These are phyloP conservation scores for Ophiostoma tasmaniense DNA, from an alignment of 2,329 filamentous ascomycete genomes.

Conservation along the genomic window DNA sequence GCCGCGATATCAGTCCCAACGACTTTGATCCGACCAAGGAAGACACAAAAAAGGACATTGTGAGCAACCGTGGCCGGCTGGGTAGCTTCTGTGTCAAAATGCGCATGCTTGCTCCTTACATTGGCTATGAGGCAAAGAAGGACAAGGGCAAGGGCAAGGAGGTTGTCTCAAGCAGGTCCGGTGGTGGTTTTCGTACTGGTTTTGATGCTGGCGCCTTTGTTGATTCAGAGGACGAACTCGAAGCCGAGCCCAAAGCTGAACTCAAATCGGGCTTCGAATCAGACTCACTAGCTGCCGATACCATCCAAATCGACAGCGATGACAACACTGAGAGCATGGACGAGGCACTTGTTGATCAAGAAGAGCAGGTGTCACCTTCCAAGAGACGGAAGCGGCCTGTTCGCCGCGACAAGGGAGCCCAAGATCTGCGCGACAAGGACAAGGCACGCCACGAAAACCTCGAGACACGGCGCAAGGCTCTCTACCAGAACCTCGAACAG, in stretches of 20 bases:
- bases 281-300: background rate
- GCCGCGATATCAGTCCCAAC: slow-evolving; percentile 10
- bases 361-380: slow-evolving; percentile 18
- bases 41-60: slow-evolving; percentile 13
- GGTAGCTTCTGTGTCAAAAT: slow-evolving; percentile 22
- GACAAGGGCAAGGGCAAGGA: slow-evolving; percentile 3
- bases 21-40: slow-evolving; percentile 7
- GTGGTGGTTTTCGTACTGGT: background rate
- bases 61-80: slow-evolving; percentile 15
- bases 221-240: background rate
- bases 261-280: background rate
- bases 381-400: slow-evolving; percentile 31
- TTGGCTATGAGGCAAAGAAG: background rate
- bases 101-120: background rate
- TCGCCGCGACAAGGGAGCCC: slow-evolving; percentile 41
- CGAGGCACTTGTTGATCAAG: slow-evolving; percentile 1
- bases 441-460: slow-evolving; percentile 45
- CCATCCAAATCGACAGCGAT: background rate
- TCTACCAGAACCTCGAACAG: slow-evolving; percentile 38
- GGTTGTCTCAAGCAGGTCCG: background rate
- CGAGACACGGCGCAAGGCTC: slow-evolving; percentile 41
- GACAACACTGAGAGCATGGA: background rate
- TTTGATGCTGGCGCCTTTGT: background rate
- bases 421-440: slow-evolving; percentile 48
- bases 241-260: background rate